These are phyloP conservation scores for Brassica carinata DNA, from an alignment of 345 rosid genomes.

Conservation along the genomic window DNA sequence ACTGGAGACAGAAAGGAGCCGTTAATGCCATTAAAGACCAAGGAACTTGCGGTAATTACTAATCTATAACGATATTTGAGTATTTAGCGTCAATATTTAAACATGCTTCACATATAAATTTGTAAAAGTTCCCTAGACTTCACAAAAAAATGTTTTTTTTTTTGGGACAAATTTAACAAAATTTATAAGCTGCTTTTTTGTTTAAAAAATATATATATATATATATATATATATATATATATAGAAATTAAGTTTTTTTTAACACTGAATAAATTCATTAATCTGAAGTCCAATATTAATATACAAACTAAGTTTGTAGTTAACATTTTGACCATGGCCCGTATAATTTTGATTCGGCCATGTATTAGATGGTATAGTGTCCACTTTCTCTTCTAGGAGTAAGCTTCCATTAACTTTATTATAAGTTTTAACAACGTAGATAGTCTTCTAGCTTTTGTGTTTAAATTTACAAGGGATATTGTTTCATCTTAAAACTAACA, in stretches of 20 bases:
- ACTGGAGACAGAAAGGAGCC: conserved; percentile 82
- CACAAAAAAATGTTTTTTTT: too few species aligned
- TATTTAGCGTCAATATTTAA: not conserved
- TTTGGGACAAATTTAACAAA: not conserved
- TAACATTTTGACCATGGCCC: not conserved
- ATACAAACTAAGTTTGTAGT: not conserved
- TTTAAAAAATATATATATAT: too few species aligned
- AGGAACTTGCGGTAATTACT: conserved; percentile 68
- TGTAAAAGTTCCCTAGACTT: not conserved
- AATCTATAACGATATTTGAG: not conserved
- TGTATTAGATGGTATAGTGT: not conserved
- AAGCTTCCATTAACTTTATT: not conserved
- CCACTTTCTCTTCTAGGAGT: not conserved
- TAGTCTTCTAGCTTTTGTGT: not conserved
- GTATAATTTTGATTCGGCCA: not conserved
- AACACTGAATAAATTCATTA: too few species aligned
- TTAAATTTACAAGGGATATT: not conserved
- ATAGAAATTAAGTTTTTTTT: too few species aligned
- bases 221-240: too few species aligned
- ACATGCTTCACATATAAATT: not conserved
- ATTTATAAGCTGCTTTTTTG: not conserved
- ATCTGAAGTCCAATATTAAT: not conserved
- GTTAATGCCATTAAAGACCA: conserved; percentile 79
- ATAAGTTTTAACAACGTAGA: not conserved
- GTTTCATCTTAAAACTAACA: conserved; percentile 2